Conservation (phyloP, 176 grass and related monocot species). For the Oropetium thomaeum region DNA sequence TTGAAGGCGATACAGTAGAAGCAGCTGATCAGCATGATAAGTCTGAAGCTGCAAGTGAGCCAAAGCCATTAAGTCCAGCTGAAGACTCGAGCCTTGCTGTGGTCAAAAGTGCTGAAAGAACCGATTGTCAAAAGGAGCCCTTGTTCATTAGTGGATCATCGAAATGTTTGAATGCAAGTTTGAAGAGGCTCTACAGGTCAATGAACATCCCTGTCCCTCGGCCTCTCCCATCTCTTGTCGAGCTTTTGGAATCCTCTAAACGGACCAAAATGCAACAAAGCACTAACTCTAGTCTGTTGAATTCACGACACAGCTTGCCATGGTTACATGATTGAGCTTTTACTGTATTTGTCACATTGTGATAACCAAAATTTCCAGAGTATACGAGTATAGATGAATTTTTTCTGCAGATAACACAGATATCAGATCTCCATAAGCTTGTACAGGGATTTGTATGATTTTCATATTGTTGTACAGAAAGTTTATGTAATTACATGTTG, state of each 20-base stretch:
- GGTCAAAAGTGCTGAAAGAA: constrained; percentile 10
- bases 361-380: neutral
- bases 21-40: constrained; percentile 14
- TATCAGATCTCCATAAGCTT: neutral
- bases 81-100: constrained; percentile 25
- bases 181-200: constrained; percentile 85
- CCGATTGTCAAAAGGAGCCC: constrained; percentile 20
- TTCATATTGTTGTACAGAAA: constrained; percentile 23
- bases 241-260: constrained; percentile 62
- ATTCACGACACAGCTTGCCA: constrained; percentile 44
- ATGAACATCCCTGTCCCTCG: constrained; percentile 78
- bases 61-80: neutral
- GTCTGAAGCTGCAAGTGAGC: constrained; percentile 3
- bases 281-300: constrained; percentile 35
- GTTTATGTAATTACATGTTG: constrained; percentile 7
- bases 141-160: constrained; percentile 47
- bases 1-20: neutral
- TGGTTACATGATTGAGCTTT: constrained; percentile 17
- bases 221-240: constrained; percentile 66
- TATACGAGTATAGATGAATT: neutral
- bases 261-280: constrained; percentile 42
- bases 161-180: constrained; percentile 60
- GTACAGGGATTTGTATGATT: neutral
- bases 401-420: neutral
- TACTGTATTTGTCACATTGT: neutral